phyloP scores from a whole-genome alignment of 2,329 filamentous ascomycete genomes.

The Sclerotinia glacialis region DNA sequence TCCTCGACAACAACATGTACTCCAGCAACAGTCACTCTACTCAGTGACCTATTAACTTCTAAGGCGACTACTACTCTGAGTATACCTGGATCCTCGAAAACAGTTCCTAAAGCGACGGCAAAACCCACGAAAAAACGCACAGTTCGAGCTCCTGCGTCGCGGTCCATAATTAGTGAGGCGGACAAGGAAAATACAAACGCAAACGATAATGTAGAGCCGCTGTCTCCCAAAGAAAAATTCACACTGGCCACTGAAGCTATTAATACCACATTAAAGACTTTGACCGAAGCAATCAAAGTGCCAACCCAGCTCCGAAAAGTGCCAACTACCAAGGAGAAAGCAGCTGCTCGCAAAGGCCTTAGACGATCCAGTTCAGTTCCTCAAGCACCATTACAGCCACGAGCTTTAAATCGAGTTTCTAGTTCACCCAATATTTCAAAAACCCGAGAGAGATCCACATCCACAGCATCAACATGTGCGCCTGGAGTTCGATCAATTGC shows the following conservation, averaged over 20 bases:
- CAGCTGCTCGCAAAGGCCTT: constrained; percentile 44
- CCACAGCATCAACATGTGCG: constrained; percentile 37
- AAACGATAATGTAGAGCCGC: constrained; percentile 39
- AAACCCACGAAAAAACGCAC: constrained; percentile 21
- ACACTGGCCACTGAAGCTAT: constrained; percentile 70
- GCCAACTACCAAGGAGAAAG: constrained; percentile 42
- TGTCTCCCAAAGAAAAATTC: constrained; percentile 60
- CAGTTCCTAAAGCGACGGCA: constrained; percentile 21
- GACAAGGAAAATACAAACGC: constrained; percentile 35
- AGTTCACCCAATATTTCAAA: constrained; percentile 57
- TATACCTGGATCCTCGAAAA: constrained; percentile 12
- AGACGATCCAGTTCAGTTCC: constrained; percentile 57
- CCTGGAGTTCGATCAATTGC: constrained; percentile 40
- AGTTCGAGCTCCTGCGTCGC: constrained; percentile 27
- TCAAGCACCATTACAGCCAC: constrained; percentile 59
- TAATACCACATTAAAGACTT: constrained; percentile 65
- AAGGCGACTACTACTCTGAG: constrained; percentile 35
- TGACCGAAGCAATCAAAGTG: constrained; percentile 64
- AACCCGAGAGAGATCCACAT: constrained; percentile 42
- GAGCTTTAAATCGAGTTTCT: constrained; percentile 58
- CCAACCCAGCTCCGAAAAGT: constrained; percentile 28
- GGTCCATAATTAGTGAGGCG: constrained; percentile 30
- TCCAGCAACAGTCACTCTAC: constrained; percentile 44
- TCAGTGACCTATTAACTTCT: constrained; percentile 48
- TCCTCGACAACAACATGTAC: constrained; percentile 49